Evolutionary conservation across 805 yeast genomes (phyloP).

Genomic region (Scheffersomyces ergatensis): DNA sequence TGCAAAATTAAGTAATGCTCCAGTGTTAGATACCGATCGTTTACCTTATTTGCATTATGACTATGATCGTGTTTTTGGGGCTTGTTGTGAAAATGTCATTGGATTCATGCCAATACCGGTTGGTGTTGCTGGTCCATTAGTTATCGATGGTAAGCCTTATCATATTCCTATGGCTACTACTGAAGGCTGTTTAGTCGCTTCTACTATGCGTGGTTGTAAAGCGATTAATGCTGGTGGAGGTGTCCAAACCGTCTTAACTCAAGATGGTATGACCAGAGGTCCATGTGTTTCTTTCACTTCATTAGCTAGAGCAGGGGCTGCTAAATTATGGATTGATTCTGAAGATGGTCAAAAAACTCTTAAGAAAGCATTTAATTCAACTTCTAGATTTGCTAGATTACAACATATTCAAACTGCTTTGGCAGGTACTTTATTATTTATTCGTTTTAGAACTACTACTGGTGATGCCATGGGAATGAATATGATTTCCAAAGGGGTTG

Average conservation of each 20-base stretch:
- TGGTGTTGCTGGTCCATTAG: constrained; percentile 96
- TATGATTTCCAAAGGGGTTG: constrained; percentile 99
- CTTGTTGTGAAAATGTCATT: constrained; percentile 98
- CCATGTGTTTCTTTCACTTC: constrained; percentile 92
- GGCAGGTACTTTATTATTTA: constrained; percentile 86
- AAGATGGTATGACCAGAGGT: constrained; percentile 99
- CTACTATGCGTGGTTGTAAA: constrained; percentile 98
- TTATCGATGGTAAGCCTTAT: constrained; percentile 82
- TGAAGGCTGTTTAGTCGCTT: constrained; percentile 97
- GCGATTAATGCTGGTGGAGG: constrained; percentile 98
- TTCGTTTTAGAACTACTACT: constrained; percentile 96
- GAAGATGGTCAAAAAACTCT: constrained; percentile 84
- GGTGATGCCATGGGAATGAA: constrained; percentile 99
- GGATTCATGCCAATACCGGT: constrained; percentile 96
- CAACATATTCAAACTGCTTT: constrained; percentile 88
- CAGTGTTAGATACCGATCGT: constrained; percentile 66
- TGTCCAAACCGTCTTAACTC: constrained; percentile 83
- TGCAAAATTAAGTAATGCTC: constrained; percentile 77
- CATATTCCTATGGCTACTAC: constrained; percentile 99
- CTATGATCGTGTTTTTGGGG: constrained; percentile 95
- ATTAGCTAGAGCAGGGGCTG: constrained; percentile 85
- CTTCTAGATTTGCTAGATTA: constrained; percentile 95
- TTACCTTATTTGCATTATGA: constrained; percentile 85
- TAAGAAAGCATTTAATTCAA: constrained; percentile 90
- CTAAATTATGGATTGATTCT: constrained; percentile 93